These are phyloP conservation scores for Vitis hybrid DNA, from an alignment of 177 flowering plant species.

Conservation along the genomic window DNA sequence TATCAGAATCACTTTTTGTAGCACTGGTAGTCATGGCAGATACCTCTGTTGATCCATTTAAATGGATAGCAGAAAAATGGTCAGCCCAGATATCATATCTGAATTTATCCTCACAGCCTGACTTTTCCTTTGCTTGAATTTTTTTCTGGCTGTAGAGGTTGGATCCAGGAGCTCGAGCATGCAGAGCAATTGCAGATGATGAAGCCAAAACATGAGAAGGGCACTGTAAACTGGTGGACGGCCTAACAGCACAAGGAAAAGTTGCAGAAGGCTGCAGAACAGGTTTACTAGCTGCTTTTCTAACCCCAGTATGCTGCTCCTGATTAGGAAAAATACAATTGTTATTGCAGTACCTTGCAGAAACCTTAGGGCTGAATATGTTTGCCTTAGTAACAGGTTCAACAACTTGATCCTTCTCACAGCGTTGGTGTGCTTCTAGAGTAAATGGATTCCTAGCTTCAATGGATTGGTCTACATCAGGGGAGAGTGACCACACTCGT, in stretches of 20 bases:
- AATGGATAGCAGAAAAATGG: slow-evolving; percentile 57
- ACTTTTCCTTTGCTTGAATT: slow-evolving; percentile 28
- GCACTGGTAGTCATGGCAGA: slow-evolving; percentile 28
- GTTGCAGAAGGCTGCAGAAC: slow-evolving; percentile 62
- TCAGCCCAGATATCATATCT: slow-evolving; percentile 92
- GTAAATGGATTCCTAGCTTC: slow-evolving; percentile 32
- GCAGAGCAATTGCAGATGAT: slow-evolving; percentile 48
- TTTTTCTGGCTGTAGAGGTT: slow-evolving; percentile 34
- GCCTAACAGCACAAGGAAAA: slow-evolving; percentile 43
- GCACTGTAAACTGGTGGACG: slow-evolving; percentile 15
- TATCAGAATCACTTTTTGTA: slow-evolving; percentile 43
- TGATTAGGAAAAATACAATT: slow-evolving; percentile 16
- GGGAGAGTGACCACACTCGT: slow-evolving; percentile 24
- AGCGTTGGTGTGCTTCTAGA: slow-evolving; percentile 12
- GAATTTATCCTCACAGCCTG: slow-evolving; percentile 33
- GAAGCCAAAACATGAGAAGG: slow-evolving; percentile 34
- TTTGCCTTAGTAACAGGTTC: slow-evolving; percentile 17
- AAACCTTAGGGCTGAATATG: slow-evolving; percentile 14
- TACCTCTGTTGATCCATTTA: slow-evolving; percentile 23
- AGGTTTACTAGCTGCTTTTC: slow-evolving; percentile 30
- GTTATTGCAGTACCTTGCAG: slow-evolving; percentile 14
- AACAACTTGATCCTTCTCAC: slow-evolving; percentile 18
- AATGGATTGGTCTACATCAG: slow-evolving; percentile 33
- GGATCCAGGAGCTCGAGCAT: slow-evolving; percentile 88
- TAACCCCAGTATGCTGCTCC: slow-evolving; percentile 24